Evolutionary conservation across 352 stramenopile species (phyloP), one percentile per base, ranked within the genome.

Genomic region (Peronospora belbahrii): DNA sequence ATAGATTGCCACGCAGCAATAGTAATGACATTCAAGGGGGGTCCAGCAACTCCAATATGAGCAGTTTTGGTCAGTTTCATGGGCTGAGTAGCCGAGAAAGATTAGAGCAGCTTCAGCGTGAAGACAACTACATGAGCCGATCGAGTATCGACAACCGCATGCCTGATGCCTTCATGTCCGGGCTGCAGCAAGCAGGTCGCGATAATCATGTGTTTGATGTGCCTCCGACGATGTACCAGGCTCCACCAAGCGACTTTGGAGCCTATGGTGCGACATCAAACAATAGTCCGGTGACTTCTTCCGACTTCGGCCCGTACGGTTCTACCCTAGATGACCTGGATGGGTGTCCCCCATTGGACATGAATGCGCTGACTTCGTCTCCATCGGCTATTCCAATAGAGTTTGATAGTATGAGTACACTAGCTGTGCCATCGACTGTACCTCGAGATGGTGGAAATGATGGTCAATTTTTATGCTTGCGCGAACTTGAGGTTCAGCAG

Each of bases 131-230:
- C 34, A 53, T 62, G 49, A 31, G 44, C 4, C 49, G 49, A 11
- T 62, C 55, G 1, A 62, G 41, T 15, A 62, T 43, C 3, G 55
- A 65, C 11, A 43, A 60, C 14, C 46, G 50, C 11, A 65, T 62
- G 42, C 59, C 59, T 13, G 42, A 69, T 37, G 55, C 55, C 15
- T 69, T 65, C 45, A 65, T 69, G 59, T 62, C 59, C 4, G 50
- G 55, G 11, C 22, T 65, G 14, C 55, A 65, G 31, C 59, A 69
- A 31, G 59, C 50, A 7, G 62, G 59, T 30, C 55, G 55, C 9
- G 59, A 69, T 11, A 69, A 65, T 14, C 44, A 48, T 11, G 59
- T 58, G 7, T 65, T 69, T 22, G 49, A 65, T 15, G 30, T 43
- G 1, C 55, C 59, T 13, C 43, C 59, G 30, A 33, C 48, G 6